These are phyloP conservation scores for Heimioporus sp. DNA, from an alignment of 768 basidiomycete species.

Conservation along the genomic window DNA sequence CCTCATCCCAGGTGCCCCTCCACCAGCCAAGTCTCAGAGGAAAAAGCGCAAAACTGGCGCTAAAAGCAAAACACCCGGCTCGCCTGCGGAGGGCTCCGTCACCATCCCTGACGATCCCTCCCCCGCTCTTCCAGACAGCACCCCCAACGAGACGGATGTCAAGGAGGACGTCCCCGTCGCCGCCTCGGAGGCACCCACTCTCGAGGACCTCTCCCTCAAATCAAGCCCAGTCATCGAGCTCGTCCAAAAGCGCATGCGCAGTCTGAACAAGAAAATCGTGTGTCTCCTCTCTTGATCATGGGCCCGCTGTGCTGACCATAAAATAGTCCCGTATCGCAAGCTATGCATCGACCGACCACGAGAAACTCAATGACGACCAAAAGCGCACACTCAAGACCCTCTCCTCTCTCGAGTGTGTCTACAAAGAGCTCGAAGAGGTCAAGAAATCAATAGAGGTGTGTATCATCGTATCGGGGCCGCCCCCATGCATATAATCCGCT, in stretches of 20 bases:
- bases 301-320: constrained; percentile 8
- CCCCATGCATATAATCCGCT: not conserved
- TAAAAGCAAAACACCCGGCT: constrained; percentile 44
- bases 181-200: constrained; percentile 37
- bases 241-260: constrained; percentile 73
- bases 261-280: constrained; percentile 83
- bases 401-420: constrained; percentile 70
- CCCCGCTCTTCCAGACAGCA: constrained; percentile 47
- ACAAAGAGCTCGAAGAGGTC: constrained; percentile 81
- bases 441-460: constrained; percentile 81
- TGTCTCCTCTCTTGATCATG: constrained; percentile 20
- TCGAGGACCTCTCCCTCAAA: constrained; percentile 49
- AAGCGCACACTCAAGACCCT: constrained; percentile 69
- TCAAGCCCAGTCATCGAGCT: constrained; percentile 75
- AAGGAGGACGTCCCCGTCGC: constrained; percentile 46
- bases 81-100: constrained; percentile 40
- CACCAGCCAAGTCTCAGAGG: constrained; percentile 57
- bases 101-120: constrained; percentile 44
- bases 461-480: constrained; percentile 9
- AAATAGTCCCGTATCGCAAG: constrained; percentile 66
- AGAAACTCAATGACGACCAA: constrained; percentile 88
- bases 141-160: constrained; percentile 45
- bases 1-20: constrained; percentile 73
- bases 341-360: constrained; percentile 64
- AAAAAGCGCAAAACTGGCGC: constrained; percentile 69